Percentiles rank a stretch among this genome's conserved stretches.
Evolutionary conservation across 1,284 basidiomycete species (phyloP).

Genomic region (Ganoderma lingzhi): DNA sequence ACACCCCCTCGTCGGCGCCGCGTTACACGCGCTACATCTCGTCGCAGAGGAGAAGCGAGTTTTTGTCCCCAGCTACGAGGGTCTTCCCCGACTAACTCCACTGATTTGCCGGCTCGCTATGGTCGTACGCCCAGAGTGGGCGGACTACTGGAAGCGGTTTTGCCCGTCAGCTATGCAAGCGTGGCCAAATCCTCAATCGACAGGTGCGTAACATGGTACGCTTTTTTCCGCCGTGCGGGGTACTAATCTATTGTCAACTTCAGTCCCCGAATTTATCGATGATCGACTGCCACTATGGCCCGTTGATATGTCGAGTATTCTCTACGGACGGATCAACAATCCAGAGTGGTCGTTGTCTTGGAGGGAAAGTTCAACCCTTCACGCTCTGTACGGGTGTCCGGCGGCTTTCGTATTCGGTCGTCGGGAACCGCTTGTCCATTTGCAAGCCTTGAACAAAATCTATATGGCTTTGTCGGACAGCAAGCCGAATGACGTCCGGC

Average conservation of each 20-base stretch:
- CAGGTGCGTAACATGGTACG: constrained; percentile 47
- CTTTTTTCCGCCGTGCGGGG: not conserved
- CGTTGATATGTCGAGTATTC: constrained; percentile 66
- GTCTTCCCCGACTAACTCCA: constrained; percentile 67
- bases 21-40: constrained; percentile 78
- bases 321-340: constrained; percentile 70
- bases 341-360: constrained; percentile 70
- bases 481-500: constrained; percentile 55
- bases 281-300: constrained; percentile 77
- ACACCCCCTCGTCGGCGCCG: constrained; percentile 54
- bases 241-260: constrained; percentile 6
- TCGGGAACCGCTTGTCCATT: constrained; percentile 58
- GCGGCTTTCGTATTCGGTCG: constrained; percentile 70
- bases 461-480: constrained; percentile 67
- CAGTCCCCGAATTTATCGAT: constrained; percentile 58
- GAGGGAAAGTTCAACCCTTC: constrained; percentile 58
- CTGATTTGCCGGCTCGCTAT: constrained; percentile 75
- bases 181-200: constrained; percentile 61
- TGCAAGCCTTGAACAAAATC: constrained; percentile 58
- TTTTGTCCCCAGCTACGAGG: constrained; percentile 58
- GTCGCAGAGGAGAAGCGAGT: constrained; percentile 77
- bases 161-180: constrained; percentile 63
- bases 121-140: constrained; percentile 80
- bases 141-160: constrained; percentile 87
- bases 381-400: constrained; percentile 55